Evolutionary conservation across 306 rosid genomes (phyloP).

Genomic region (Clitoria ternatea): DNA sequence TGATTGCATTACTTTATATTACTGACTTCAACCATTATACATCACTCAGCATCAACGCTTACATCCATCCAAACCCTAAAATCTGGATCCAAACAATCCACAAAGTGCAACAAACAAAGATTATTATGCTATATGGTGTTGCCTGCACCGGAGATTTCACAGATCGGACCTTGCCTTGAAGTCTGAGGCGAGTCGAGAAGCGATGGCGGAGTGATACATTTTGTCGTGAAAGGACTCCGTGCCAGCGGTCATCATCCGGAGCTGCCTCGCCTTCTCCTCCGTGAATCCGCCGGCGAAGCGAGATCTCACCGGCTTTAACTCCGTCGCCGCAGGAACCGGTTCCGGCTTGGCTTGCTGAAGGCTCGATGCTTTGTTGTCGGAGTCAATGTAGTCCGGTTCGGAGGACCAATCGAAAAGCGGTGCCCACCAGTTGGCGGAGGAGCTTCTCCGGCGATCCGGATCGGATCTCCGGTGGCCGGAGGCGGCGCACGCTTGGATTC

Average conservation of each 20-base stretch:
- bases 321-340: slow-evolving; percentile 1
- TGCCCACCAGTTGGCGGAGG: slow-evolving; percentile 70
- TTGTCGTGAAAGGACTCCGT: slow-evolving; percentile 69
- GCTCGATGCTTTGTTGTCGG: slow-evolving; percentile 19
- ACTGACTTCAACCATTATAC: neutral
- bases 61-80: slow-evolving; percentile 12
- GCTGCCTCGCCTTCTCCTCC: slow-evolving; percentile 81
- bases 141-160: slow-evolving; percentile 21
- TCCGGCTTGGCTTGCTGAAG: neutral
- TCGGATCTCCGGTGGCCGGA: slow-evolving; percentile 36
- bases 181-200: slow-evolving; percentile 83
- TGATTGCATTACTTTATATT: neutral
- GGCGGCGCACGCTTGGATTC: slow-evolving; percentile 43
- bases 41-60: slow-evolving; percentile 8
- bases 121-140: neutral
- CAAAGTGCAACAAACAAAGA: neutral
- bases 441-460: slow-evolving; percentile 28
- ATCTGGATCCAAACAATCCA: neutral
- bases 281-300: slow-evolving; percentile 74
- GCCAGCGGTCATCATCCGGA: slow-evolving; percentile 60
- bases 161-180: slow-evolving; percentile 48
- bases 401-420: slow-evolving; percentile 80
- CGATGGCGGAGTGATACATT: slow-evolving; percentile 96
- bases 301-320: slow-evolving; percentile 24
- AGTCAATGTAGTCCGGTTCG: slow-evolving; percentile 80